Conservation (phyloP, 2,329 filamentous ascomycete species). For the Xylariaceae sp. region DNA sequence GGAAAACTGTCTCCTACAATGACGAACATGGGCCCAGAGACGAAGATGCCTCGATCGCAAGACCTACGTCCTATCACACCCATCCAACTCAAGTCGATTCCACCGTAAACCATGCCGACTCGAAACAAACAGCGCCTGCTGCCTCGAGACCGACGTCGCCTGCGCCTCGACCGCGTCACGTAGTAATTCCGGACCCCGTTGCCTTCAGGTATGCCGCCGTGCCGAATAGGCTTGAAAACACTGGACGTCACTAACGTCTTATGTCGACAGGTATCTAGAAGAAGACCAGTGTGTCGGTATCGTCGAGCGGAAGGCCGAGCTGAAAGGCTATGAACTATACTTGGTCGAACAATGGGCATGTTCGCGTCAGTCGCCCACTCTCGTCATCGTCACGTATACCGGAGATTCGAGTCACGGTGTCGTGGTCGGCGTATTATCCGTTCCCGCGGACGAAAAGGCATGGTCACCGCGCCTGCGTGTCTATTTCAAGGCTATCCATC, state of each 20-base stretch:
- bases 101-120: slow-evolving; percentile 19
- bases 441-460: slow-evolving; percentile 69
- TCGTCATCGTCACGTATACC: slow-evolving; percentile 88
- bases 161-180: slow-evolving; percentile 36
- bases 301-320: slow-evolving; percentile 61
- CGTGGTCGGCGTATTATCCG: slow-evolving; percentile 71
- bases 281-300: slow-evolving; percentile 73
- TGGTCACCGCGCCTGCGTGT: slow-evolving; percentile 76
- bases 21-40: slow-evolving; percentile 34
- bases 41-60: slow-evolving; percentile 35
- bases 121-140: slow-evolving; percentile 10
- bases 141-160: slow-evolving; percentile 25
- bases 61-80: slow-evolving; percentile 29
- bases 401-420: slow-evolving; percentile 75
- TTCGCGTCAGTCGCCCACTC: slow-evolving; percentile 81
- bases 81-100: slow-evolving; percentile 24
- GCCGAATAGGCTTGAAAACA: background rate
- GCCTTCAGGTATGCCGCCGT: slow-evolving; percentile 44
- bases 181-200: slow-evolving; percentile 55
- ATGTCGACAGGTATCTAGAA: slow-evolving; percentile 62
- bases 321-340: slow-evolving; percentile 87
- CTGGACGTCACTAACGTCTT: slow-evolving; percentile 2
- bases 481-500: slow-evolving; percentile 80
- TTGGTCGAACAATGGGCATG: slow-evolving; percentile 97
- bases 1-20: slow-evolving; percentile 24